Percentiles rank a stretch among this genome's conserved stretches.
Conservation (phyloP, 2,329 filamentous ascomycete species). For the Diaporthe batatas region DNA sequence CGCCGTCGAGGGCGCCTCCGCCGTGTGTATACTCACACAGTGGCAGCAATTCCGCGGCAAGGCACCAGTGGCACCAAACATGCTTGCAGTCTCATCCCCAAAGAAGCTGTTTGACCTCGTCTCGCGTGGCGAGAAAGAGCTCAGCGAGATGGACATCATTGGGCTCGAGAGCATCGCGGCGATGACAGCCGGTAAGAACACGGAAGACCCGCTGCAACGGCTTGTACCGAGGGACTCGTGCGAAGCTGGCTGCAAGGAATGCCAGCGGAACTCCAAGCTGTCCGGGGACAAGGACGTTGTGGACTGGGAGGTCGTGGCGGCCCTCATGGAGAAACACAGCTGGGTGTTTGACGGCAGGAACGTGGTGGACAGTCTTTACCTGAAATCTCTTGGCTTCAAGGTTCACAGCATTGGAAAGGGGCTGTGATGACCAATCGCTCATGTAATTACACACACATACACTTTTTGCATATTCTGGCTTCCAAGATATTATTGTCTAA, state of each 20-base stretch:
- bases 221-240: slow-evolving; percentile 31
- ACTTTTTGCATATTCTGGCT: background rate
- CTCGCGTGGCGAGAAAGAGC: slow-evolving; percentile 28
- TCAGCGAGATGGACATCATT: slow-evolving; percentile 49
- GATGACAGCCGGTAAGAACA: slow-evolving; percentile 6
- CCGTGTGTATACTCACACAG: slow-evolving; percentile 64
- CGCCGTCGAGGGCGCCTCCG: slow-evolving; percentile 60
- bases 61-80: slow-evolving; percentile 40
- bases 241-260: slow-evolving; percentile 34
- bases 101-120: slow-evolving; percentile 2
- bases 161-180: slow-evolving; percentile 46
- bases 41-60: slow-evolving; percentile 64
- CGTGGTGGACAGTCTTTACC: slow-evolving; percentile 38
- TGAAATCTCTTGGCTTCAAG: slow-evolving; percentile 41
- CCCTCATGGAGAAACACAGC: slow-evolving; percentile 42
- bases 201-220: slow-evolving; percentile 46
- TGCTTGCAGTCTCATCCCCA: slow-evolving; percentile 9
- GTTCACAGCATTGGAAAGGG: slow-evolving; percentile 43
- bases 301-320: slow-evolving; percentile 40
- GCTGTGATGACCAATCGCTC: background rate
- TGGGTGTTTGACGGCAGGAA: slow-evolving; percentile 42
- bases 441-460: background rate
- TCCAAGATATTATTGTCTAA: slow-evolving; percentile 17
- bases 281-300: slow-evolving; percentile 39
- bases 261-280: slow-evolving; percentile 31